These are phyloP conservation scores for Ophiocordyceps robertsii DNA, from an alignment of 2,329 filamentous ascomycete genomes.

Conservation along the genomic window DNA sequence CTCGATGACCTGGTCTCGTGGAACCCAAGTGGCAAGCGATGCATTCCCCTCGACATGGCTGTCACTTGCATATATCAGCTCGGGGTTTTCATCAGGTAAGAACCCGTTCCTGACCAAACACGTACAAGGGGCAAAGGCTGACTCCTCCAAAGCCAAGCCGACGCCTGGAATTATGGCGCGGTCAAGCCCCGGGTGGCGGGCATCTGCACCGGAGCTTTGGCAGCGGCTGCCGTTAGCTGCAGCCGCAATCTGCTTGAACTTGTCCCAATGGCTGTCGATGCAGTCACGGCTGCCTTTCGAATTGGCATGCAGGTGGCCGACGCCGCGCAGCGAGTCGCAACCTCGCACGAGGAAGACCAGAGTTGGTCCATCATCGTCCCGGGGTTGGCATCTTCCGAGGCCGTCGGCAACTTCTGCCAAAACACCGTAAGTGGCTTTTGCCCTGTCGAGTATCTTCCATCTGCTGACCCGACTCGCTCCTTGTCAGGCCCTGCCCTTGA, in stretches of 20 bases:
- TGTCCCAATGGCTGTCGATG: constrained; percentile 2
- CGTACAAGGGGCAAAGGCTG: not conserved
- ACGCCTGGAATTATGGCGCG: not conserved
- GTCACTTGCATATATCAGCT: constrained; percentile 3
- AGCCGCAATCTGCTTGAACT: constrained; percentile 3
- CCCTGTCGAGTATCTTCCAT: not conserved
- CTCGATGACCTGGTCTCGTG: constrained; percentile 3
- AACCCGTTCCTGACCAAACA: not conserved
- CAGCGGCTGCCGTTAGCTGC: constrained; percentile 2
- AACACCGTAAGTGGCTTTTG: not conserved
- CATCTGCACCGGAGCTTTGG: constrained; percentile 3
- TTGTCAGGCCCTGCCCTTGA: constrained; percentile 1
- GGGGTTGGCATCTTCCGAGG: not conserved
- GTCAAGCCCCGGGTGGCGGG: not conserved
- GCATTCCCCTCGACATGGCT: constrained; percentile 3
- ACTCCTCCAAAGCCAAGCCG: not conserved
- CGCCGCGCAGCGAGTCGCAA: not conserved
- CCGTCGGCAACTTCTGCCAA: constrained; percentile 1
- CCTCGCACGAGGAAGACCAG: not conserved
- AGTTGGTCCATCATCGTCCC: constrained; percentile 2
- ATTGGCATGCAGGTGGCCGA: constrained; percentile 1
- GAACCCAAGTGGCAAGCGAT: constrained; percentile 1
- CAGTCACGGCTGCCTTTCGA: constrained; percentile 2
- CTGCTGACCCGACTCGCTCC: not conserved
- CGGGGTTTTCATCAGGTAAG: constrained; percentile 3